These are phyloP conservation scores for Eimeria necatrix DNA, from an alignment of 169 alveolate genomes.

Conservation along the genomic window DNA sequence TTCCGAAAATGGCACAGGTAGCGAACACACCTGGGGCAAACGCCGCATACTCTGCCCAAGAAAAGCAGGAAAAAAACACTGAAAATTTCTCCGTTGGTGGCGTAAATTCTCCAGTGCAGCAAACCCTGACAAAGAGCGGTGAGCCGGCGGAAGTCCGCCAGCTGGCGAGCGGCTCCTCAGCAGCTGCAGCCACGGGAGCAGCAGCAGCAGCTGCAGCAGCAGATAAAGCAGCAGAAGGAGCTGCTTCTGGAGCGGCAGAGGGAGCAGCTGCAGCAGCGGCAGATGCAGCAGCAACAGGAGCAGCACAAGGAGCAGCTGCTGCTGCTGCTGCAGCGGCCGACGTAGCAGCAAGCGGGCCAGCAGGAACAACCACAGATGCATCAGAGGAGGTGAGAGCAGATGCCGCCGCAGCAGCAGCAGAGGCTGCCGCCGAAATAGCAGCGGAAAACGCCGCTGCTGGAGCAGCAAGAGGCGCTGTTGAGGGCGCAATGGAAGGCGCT, in stretches of 20 bases:
- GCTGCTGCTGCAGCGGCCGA: no score
- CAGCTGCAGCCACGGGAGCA: neutral
- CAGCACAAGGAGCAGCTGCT: no score
- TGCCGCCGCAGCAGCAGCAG: no score
- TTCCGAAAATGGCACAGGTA: neutral
- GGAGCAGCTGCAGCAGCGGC: no score
- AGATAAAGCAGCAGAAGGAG: neutral
- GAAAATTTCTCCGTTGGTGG: neutral
- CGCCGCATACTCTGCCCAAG: neutral
- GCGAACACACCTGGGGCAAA: neutral
- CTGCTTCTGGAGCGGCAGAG: neutral
- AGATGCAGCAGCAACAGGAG: no score
- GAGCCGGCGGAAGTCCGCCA: neutral
- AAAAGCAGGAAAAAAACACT: neutral
- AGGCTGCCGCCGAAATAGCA: no score
- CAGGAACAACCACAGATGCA: neutral
- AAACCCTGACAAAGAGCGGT: neutral
- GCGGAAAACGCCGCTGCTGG: no score
- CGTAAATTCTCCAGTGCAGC: neutral
- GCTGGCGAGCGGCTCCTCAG: neutral
- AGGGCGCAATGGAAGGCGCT: no score
- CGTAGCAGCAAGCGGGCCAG: no score
- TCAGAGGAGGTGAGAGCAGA: no score
- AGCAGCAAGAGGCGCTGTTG: no score
- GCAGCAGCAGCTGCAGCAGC: constrained; percentile 23